A percentile compares a stretch with the other conserved stretches of the same genome.
These are phyloP conservation scores for Chaetomiaceae sp. DNA, from an alignment of 2,329 filamentous ascomycete species.

Conservation along the genomic window DNA sequence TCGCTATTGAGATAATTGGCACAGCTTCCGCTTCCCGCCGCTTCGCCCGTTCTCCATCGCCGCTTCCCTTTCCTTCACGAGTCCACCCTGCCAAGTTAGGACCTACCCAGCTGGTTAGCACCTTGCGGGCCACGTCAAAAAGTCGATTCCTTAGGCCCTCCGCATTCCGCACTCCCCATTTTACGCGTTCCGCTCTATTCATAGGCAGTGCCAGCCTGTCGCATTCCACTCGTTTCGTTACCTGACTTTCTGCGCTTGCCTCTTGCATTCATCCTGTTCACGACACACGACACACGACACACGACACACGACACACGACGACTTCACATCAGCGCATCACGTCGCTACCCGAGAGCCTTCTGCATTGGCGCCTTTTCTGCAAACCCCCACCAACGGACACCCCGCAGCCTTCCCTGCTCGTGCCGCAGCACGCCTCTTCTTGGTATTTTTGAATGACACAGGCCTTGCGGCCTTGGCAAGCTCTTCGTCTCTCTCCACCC, in stretches of 20 bases:
- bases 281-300: too few species aligned
- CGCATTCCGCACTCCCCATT: neutral
- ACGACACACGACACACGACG: too few species aligned
- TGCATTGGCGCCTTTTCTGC: neutral
- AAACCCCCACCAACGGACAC: neutral
- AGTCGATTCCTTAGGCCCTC: neutral
- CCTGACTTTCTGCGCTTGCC: neutral
- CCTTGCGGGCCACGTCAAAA: conserved; percentile 7
- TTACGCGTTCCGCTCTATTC: conserved; percentile 10
- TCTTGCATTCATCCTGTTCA: neutral
- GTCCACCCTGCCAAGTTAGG: neutral
- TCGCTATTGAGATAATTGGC: conserved; percentile 14
- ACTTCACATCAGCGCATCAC: too few species aligned
- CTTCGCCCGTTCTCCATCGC: conserved; percentile 14
- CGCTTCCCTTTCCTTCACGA: conserved; percentile 3
- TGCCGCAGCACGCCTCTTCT: conserved; percentile 6
- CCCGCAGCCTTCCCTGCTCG: neutral
- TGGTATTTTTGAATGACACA: conserved; percentile 17
- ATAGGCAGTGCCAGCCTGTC: conserved; percentile 11
- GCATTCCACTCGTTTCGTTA: conserved; percentile 16
- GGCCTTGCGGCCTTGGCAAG: conserved; percentile 22
- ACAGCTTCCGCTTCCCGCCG: conserved; percentile 20
- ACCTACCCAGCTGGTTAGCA: neutral
- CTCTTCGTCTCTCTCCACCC: conserved; percentile 11
- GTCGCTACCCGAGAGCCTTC: too few species aligned